Base-by-base conservation (phyloP, 73 alveolate species). In the Chromera velia region DNA sequence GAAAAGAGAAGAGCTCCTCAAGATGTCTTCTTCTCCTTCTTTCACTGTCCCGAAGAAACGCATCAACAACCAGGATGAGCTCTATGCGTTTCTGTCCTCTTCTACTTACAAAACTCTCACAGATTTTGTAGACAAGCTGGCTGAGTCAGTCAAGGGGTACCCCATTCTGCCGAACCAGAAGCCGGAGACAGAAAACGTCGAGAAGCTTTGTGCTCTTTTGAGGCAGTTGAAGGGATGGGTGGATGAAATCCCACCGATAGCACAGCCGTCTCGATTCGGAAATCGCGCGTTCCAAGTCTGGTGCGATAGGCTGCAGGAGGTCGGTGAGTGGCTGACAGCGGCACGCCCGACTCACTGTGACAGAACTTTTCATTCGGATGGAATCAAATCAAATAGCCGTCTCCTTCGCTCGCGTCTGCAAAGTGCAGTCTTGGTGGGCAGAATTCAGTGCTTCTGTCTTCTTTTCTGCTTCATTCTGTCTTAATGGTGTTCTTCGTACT, bases 181-280 rank as follows among this genome's bases (percentile, higher is more conserved):
- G 55, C 13, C 13, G 22, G n/a, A n/a, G n/a, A 7, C 55, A 13
- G 55, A 40, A 13, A 40, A 13, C 22, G 55, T 40, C 22, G 45
- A 18, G 1, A 1, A 30, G 32, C 27, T 71, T 18, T 18, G 24
- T 9, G 66, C 66, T 28, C 9, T 81, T 27, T 85, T 91, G 70
- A 92, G 86, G 64, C 84, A 80, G 47, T 73, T 86, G 68, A 95
- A 89, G 73, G 68, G 80, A 47, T 69, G 81, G 81, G 87, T 96
- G 33, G 87, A 77, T 55, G 93, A 93, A 75, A 76, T 88, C 49
- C 99, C 98, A 30, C 96, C 97, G 10, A 82, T 91, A n/a, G 83
- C 91, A 64, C 90, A 91, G 71, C 97, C 96, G 34, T 90, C 88
- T 95, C 88, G 99, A 73, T 96, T 91, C 85, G 99, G 99, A 28